phyloP scores from a whole-genome alignment of 2,329 filamentous ascomycete genomes.

The Fusarium sterilihyphosum region DNA sequence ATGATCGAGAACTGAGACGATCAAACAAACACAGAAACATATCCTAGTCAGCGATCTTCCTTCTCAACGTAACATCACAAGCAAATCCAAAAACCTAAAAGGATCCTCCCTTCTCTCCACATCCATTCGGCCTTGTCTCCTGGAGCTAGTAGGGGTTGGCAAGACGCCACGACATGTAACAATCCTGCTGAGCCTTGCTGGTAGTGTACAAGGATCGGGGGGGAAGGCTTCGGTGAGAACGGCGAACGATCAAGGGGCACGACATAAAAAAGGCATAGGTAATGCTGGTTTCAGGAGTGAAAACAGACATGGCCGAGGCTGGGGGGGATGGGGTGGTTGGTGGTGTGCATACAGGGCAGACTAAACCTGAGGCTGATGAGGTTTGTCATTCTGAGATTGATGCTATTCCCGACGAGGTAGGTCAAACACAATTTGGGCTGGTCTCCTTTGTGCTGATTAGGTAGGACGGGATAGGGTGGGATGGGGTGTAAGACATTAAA shows the following conservation, averaged over 20 bases:
- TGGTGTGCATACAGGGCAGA: neutral
- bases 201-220: conserved; percentile 8
- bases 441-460: neutral
- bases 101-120: conserved; percentile 10
- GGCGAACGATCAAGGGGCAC: neutral
- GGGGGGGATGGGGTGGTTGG: neutral
- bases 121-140: conserved; percentile 1
- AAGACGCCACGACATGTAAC: conserved; percentile 24
- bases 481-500: neutral
- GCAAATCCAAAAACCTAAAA: neutral
- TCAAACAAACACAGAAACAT: neutral
- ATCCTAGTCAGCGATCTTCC: conserved; percentile 1
- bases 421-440: neutral
- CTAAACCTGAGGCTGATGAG: conserved; percentile 11
- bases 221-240: conserved; percentile 9
- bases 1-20: neutral
- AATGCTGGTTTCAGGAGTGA: conserved; percentile 27
- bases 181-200: conserved; percentile 10
- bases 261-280: neutral
- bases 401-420: conserved; percentile 27
- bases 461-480: neutral
- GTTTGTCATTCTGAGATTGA: conserved; percentile 15
- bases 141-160: conserved; percentile 17
- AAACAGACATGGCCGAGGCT: neutral
- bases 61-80: neutral